Evolutionary conservation across 225 moss, liverwort and hornwort species (phyloP).

Genomic region (Pseudoscleropodium purum): DNA sequence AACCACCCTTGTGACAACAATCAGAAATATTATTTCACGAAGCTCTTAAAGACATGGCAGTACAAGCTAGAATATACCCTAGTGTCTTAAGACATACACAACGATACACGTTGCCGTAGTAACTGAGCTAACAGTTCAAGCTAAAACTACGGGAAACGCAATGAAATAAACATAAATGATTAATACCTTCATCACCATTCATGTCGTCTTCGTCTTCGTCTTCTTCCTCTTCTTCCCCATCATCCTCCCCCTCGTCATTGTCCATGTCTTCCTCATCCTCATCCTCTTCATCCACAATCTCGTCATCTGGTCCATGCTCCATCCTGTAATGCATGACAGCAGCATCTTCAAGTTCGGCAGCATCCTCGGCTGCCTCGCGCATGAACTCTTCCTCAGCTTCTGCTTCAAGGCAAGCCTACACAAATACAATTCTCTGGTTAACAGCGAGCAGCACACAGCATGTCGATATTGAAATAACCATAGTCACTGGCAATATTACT

Average conservation of each 20-base stretch:
- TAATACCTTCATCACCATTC: constrained; percentile 68
- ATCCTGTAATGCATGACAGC: constrained; percentile 95
- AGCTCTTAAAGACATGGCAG: neutral
- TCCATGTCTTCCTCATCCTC: constrained; percentile 83
- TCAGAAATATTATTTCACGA: neutral
- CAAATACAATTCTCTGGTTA: neutral
- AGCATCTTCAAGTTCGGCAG: constrained; percentile 89
- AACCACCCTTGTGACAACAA: neutral
- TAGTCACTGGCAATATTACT: neutral
- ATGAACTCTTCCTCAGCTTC: constrained; percentile 88
- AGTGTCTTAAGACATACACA: neutral
- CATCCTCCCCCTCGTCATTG: constrained; percentile 78
- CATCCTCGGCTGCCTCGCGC: constrained; percentile 94
- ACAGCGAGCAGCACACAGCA: neutral
- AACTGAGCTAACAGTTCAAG: neutral
- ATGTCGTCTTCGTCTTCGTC: constrained; percentile 96
- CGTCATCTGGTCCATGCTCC: constrained; percentile 86
- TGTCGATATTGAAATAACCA: neutral
- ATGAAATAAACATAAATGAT: neutral
- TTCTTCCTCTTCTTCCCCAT: constrained; percentile 92
- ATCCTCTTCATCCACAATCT: constrained; percentile 82
- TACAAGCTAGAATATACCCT: neutral
- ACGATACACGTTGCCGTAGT: neutral
- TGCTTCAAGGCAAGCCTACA: constrained; percentile 61
- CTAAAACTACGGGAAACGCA: neutral